A percentile compares a stretch with the other conserved stretches of the same genome.
phyloP scores from a whole-genome alignment of 192 early-diverging fungal species.

The Phlyctochytrium bullatum region DNA sequence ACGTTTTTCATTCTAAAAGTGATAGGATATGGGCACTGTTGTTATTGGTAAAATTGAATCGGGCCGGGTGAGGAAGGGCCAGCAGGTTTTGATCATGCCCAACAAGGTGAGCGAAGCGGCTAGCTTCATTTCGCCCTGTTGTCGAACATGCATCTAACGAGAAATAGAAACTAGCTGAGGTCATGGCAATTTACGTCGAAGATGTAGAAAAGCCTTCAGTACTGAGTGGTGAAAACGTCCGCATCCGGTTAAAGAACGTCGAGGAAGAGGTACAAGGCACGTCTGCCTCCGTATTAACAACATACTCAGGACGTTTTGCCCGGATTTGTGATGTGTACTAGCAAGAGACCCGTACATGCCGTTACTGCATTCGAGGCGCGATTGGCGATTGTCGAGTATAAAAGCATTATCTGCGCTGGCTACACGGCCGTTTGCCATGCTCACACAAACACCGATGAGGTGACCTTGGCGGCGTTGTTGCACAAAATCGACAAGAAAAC shows the following conservation, averaged over 20 bases:
- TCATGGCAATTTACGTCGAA: slow-evolving; percentile 80
- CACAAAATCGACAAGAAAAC: slow-evolving; percentile 94
- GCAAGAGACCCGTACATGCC: slow-evolving; percentile 74
- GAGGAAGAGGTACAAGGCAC: slow-evolving; percentile 78
- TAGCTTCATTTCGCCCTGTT: not conserved
- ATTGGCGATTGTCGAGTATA: slow-evolving; percentile 86
- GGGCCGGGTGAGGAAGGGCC: slow-evolving; percentile 85
- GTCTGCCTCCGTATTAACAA: not conserved
- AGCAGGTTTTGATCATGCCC: slow-evolving; percentile 88
- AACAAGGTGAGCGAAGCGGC: slow-evolving; percentile 60
- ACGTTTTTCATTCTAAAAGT: not conserved
- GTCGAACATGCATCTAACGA: slow-evolving; percentile 25
- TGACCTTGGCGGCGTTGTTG: slow-evolving; percentile 74
- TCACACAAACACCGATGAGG: slow-evolving; percentile 86
- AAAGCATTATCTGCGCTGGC: slow-evolving; percentile 95
- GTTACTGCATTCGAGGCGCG: slow-evolving; percentile 82
- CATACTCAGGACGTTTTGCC: slow-evolving; percentile 74
- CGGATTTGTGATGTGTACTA: slow-evolving; percentile 85
- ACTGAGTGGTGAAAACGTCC: slow-evolving; percentile 90
- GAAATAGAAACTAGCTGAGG: slow-evolving; percentile 61
- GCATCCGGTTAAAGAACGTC: slow-evolving; percentile 81
- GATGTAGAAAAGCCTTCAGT: slow-evolving; percentile 73
- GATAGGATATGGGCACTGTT: slow-evolving; percentile 92
- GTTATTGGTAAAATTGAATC: slow-evolving; percentile 96
- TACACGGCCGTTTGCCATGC: slow-evolving; percentile 92